Evolutionary conservation across 257 asterid species (phyloP), one percentile per base, ranked within the genome.

Genomic region (Capsicum chinense): DNA sequence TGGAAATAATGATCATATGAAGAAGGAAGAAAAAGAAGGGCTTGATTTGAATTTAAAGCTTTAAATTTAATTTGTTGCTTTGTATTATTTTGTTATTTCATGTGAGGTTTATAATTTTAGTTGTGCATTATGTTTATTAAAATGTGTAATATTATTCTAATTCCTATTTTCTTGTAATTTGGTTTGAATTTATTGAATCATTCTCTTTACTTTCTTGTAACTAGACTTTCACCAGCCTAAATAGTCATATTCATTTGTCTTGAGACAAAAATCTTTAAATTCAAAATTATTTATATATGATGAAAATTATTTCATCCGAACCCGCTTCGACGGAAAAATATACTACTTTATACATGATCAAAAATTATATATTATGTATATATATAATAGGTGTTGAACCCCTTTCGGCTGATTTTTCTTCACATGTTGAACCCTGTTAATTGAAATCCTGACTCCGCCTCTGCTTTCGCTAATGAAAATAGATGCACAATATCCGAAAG

Each of bases 1-100:
- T 76, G 81, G 21, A 52, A 76, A 76, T 1, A 54, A 52, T 21
- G 0, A 26, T 26, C 3, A 50, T 50, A 74, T 16, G 62, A 74
- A 14, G 81, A 26, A 76, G 14, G 15, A 52, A 11, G 64, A 21
- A 76, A 63, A 50, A 19, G 39, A 50, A 26, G 70, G 26, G 44
- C 70, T 64, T 64, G 70, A 64, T 64, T 64, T 64, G 17, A 26
- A 26, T 64, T 39, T 64, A 66, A 66, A 66, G 47, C 71, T 66
- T 5, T 66, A 66, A 14, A 26, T 66, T 66, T 33, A 33, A 5
- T 37, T 63, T 63, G 13, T 66, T 66, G 69, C 39, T 21, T 60
- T 21, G 1, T 9, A 12, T 63, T 63, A 63, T 21, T 26, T 66
- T 12, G n/a, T 33, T 66, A 12, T 6, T 66, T 33, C 47, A 66